A percentile compares a stretch with the other conserved stretches of the same genome.
Conservation (phyloP, 139 green algal genomes). For the Chlamydomonas applanata region DNA sequence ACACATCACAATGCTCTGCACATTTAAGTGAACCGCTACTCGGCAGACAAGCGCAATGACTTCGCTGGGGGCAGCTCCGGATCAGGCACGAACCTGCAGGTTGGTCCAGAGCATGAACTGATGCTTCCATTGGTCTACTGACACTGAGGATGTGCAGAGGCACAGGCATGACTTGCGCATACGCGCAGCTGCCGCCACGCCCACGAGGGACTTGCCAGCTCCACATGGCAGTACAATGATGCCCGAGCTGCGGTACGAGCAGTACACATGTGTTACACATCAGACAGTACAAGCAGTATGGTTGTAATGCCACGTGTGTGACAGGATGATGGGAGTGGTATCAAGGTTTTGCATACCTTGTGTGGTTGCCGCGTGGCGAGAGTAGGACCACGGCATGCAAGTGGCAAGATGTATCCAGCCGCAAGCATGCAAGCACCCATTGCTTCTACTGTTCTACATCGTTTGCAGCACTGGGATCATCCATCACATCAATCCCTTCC, state of each 20-base stretch:
- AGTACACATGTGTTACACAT: background rate
- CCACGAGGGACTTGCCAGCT: constrained; percentile 91
- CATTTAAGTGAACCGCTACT: no score
- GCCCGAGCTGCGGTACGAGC: constrained; percentile 53
- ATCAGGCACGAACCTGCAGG: constrained; percentile 49
- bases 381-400: no score
- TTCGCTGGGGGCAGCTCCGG: no score
- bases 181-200: constrained; percentile 84
- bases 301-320: no score
- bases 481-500: no score
- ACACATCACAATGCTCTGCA: no score
- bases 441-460: background rate
- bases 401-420: no score
- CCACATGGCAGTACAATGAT: constrained; percentile 99
- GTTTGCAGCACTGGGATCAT: background rate
- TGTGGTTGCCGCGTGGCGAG: background rate
- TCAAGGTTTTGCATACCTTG: no score
- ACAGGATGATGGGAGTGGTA: no score
- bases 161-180: constrained; percentile 87
- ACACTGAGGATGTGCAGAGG: constrained; percentile 81
- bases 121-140: constrained; percentile 94
- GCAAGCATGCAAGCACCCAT: no score
- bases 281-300: no score
- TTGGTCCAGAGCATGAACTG: constrained; percentile 98
- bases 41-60: no score